Evolutionary conservation across 305 asterid species (phyloP), one percentile per base, ranked within the genome.

Genomic region (Plantago lanceolata): DNA sequence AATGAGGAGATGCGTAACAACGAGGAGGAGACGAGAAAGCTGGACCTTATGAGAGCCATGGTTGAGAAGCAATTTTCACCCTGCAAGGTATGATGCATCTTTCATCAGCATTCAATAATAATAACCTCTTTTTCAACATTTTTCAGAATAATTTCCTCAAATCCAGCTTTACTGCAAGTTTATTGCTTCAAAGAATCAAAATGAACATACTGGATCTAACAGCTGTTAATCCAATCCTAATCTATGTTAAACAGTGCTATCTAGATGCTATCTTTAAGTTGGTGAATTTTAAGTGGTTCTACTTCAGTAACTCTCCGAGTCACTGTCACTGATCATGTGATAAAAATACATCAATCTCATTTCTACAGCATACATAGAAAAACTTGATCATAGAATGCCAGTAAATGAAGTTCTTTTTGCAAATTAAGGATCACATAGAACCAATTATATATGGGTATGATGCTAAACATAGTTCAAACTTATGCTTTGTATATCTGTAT

Each of bases 41-140:
- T 88, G 59, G 13, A 44, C 12, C 84, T 84, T 54, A 43, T 84
- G 83, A 82, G 93, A 79, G 73, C 75, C 40, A n/a, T 62, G n/a
- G 68, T 82, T 58, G 79, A 75, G 48, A 68, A 56, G 33, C 73
- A 74, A 76, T 82, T 70, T 71, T 78, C 81, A 20, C 65, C 83
- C 61, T 78, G 63, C 76, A 78, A 88, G 95, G 96, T 88, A 67
- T 55, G 59, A 51, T 12, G 17, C 24, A 16, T 12, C 28, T 28
- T 24, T 53, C 28, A 53, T 7, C 11, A 40, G 45, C 45, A 40
- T 40, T 15, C 9, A 12, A 19, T 19, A 28, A 50, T 50, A 19
- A 50, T 8, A 18, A 18, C 16, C 5, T 8, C 1, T 51, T 14
- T 3, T 40, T 7, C 15, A 40, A 9, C 45, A 40, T 20, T 20